Conservation (phyloP, 2,329 filamentous ascomycete genomes). For the Capronia americana region DNA sequence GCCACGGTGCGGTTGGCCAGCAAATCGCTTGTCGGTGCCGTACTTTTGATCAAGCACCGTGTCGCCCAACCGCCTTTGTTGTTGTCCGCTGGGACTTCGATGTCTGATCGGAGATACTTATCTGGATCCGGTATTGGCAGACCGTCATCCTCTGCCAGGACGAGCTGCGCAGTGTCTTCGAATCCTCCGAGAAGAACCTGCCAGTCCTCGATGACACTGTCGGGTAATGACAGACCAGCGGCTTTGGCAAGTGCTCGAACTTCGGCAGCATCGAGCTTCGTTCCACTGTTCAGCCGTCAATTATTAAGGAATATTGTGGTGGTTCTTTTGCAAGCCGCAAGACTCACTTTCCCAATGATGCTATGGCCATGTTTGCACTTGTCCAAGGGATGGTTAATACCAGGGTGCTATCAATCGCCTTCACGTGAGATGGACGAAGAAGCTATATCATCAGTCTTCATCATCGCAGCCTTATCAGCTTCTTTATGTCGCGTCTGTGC, state of each 20-base stretch:
- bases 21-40: slow-evolving; percentile 5
- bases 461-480: not conserved
- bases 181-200: slow-evolving; percentile 6
- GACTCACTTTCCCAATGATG: not conserved
- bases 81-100: slow-evolving; percentile 12
- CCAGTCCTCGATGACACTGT: slow-evolving; percentile 15
- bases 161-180: slow-evolving; percentile 15
- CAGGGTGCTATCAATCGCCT: not conserved
- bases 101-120: slow-evolving; percentile 9
- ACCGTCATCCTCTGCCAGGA: slow-evolving; percentile 5
- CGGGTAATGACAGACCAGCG: slow-evolving; percentile 9
- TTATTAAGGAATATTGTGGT: slow-evolving; percentile 1
- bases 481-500: not conserved
- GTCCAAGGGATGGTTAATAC: not conserved
- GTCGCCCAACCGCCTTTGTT: slow-evolving; percentile 18
- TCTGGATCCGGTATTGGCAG: slow-evolving; percentile 10
- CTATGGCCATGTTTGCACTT: not conserved
- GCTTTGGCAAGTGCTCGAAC: slow-evolving; percentile 9
- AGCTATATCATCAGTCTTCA: not conserved
- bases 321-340: not conserved
- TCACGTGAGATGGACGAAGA: not conserved
- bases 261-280: slow-evolving; percentile 6
- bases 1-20: slow-evolving; percentile 16
- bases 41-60: slow-evolving; percentile 5
- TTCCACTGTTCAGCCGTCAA: not conserved